Conservation (phyloP, 1,284 basidiomycete genomes). For the Porogramme epimiltina region DNA sequence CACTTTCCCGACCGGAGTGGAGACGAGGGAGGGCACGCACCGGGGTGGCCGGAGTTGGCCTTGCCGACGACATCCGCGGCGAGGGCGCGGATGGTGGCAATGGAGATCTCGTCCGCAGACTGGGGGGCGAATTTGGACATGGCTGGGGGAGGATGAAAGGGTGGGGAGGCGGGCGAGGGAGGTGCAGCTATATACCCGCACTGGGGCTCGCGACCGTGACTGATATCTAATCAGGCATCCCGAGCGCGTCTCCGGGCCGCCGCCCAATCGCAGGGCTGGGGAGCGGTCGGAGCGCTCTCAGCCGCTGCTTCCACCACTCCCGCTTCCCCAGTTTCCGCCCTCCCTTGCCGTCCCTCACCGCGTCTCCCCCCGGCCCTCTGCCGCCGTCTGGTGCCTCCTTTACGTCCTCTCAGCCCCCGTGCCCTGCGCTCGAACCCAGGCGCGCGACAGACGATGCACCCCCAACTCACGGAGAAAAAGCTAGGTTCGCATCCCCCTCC, state of each 20-base stretch:
- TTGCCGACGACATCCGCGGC: constrained; percentile 75
- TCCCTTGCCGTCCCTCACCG: constrained; percentile 6
- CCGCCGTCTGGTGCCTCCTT: too few species aligned
- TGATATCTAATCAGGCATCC: constrained; percentile 25
- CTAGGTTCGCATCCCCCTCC: constrained; percentile 42
- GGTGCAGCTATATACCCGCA: constrained; percentile 26
- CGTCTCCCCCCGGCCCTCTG: not conserved
- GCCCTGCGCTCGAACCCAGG: not conserved
- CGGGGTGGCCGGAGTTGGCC: constrained; percentile 93
- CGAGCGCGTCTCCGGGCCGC: constrained; percentile 5
- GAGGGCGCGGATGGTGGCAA: constrained; percentile 72
- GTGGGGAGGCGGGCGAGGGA: constrained; percentile 13
- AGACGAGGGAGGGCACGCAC: constrained; percentile 39
- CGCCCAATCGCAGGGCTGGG: not conserved
- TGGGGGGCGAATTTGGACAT: constrained; percentile 49
- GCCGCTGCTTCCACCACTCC: not conserved
- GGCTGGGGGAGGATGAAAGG: constrained; percentile 23
- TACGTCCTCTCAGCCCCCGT: not conserved
- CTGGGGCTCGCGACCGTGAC: constrained; percentile 15
- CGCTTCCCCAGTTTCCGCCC: not conserved
- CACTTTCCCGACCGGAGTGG: not conserved
- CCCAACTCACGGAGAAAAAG: constrained; percentile 72
- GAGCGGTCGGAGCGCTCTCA: not conserved
- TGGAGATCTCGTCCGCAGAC: constrained; percentile 55
- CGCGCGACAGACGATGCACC: constrained; percentile 53